A percentile compares a stretch with the other conserved stretches of the same genome.
Evolutionary conservation across 495 filamentous ascomycete species (phyloP).

Genomic region (Penicillium chermesinum): DNA sequence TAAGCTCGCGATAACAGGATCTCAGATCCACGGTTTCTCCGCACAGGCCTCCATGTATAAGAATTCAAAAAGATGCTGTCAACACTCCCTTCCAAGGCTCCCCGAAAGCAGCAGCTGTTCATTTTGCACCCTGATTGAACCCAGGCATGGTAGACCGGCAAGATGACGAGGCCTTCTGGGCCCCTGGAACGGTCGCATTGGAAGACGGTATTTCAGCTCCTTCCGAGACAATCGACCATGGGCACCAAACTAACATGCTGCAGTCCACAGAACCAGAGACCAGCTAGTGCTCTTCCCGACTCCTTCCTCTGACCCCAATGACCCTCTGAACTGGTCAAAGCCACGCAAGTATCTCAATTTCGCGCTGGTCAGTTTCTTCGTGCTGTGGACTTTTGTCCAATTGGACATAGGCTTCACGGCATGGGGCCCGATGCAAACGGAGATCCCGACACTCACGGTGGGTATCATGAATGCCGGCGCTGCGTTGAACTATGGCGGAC

Average conservation of each 20-base stretch:
- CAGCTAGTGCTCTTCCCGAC: conserved; percentile 22
- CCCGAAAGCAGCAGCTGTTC: not conserved
- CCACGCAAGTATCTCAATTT: conserved; percentile 35
- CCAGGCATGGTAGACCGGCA: conserved; percentile 11
- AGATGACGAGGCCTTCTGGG: conserved; percentile 22
- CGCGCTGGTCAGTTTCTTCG: conserved; percentile 35
- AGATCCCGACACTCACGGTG: conserved; percentile 30
- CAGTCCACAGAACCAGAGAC: conserved; percentile 19
- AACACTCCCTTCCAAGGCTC: too few relatives aligned
- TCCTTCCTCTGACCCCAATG: conserved; percentile 26
- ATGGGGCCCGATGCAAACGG: conserved; percentile 35
- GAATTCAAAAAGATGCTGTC: conserved; percentile 9
- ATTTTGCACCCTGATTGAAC: not conserved
- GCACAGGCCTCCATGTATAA: not conserved
- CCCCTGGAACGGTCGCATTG: conserved; percentile 20
- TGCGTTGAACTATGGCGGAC: conserved; percentile 31
- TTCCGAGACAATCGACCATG: too few relatives aligned
- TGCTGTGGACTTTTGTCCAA: conserved; percentile 33
- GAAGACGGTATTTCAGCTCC: conserved; percentile 15
- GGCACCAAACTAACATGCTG: not conserved
- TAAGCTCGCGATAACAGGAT: conserved; percentile 8
- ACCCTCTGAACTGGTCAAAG: conserved; percentile 29
- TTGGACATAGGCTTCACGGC: conserved; percentile 35
- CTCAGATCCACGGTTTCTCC: conserved; percentile 1
- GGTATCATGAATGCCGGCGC: conserved; percentile 33